Conservation (phyloP, 148 eudicot species). For the Dianthus caryophyllus region DNA sequence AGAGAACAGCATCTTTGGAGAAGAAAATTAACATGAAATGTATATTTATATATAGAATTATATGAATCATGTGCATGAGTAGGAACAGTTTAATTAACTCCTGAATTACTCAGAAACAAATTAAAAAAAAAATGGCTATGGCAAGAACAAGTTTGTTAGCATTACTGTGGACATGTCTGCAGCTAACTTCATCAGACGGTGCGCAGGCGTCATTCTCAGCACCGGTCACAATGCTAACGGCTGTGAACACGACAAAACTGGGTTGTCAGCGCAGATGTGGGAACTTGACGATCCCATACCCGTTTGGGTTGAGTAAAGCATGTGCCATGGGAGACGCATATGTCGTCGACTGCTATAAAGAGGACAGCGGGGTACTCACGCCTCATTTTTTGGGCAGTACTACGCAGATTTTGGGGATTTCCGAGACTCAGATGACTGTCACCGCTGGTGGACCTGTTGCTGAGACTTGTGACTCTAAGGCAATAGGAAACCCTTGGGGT, state of each 20-base stretch:
- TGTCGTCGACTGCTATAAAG: constrained; percentile 5
- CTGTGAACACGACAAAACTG: constrained; percentile 15
- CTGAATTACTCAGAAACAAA: too few species aligned
- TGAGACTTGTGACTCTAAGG: constrained; percentile 7
- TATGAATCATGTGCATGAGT: too few species aligned
- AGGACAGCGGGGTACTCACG: neutral
- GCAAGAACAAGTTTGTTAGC: neutral
- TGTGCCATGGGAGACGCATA: constrained; percentile 22
- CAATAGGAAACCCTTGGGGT: neutral
- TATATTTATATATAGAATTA: too few species aligned
- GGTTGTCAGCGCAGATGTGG: constrained; percentile 24
- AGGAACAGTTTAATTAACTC: too few species aligned
- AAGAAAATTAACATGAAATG: too few species aligned
- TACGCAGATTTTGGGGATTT: constrained; percentile 10
- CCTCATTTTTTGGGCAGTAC: neutral
- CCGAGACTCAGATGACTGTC: constrained; percentile 18
- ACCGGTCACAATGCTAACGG: constrained; percentile 15
- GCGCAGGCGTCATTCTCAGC: neutral
- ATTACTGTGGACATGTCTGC: neutral
- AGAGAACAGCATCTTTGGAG: too few species aligned
- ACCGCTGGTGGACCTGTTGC: constrained; percentile 10
- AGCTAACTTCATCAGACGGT: neutral
- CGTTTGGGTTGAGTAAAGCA: constrained; percentile 17
- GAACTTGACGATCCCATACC: constrained; percentile 26
- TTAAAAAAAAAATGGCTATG: constrained; percentile 6